Conservation (phyloP, 1,284 basidiomycete genomes). For the Ustilago bromivora region DNA sequence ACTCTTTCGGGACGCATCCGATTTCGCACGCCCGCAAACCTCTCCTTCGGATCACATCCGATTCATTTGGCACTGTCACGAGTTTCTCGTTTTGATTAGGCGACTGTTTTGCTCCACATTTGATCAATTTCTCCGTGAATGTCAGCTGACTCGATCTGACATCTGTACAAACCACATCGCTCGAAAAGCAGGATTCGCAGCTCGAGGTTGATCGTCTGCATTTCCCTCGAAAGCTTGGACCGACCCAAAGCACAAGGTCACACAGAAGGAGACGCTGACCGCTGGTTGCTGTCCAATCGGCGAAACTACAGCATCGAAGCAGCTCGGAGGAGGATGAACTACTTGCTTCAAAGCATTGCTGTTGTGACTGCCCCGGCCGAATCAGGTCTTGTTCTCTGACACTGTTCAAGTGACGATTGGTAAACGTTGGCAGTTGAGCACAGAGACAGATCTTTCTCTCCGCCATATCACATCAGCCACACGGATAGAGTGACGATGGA, state of each 20-base stretch:
- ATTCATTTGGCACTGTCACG: neutral
- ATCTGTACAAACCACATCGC: neutral
- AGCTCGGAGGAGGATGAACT: too few relatives aligned
- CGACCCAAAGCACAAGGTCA: too few relatives aligned
- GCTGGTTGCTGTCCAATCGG: neutral
- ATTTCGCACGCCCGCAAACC: neutral
- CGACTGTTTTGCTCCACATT: neutral
- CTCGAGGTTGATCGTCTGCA: neutral
- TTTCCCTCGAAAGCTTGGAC: neutral
- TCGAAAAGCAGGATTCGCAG: neutral
- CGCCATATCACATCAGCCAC: too few relatives aligned
- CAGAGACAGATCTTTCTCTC: too few relatives aligned
- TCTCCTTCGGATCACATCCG: neutral
- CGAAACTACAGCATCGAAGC: neutral
- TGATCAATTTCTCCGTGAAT: neutral
- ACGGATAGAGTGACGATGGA: too few relatives aligned
- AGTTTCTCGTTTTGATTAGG: neutral
- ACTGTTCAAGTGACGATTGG: too few relatives aligned
- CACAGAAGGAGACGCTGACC: neutral
- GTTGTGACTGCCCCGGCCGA: too few relatives aligned
- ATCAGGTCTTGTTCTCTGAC: too few relatives aligned
- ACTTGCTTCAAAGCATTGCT: too few relatives aligned
- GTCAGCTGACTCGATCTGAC: neutral
- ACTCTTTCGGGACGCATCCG: neutral
- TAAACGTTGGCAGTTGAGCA: too few relatives aligned